Base-by-base conservation (phyloP, 2,329 filamentous ascomycete genomes). In the Colletotrichum tabaci region DNA sequence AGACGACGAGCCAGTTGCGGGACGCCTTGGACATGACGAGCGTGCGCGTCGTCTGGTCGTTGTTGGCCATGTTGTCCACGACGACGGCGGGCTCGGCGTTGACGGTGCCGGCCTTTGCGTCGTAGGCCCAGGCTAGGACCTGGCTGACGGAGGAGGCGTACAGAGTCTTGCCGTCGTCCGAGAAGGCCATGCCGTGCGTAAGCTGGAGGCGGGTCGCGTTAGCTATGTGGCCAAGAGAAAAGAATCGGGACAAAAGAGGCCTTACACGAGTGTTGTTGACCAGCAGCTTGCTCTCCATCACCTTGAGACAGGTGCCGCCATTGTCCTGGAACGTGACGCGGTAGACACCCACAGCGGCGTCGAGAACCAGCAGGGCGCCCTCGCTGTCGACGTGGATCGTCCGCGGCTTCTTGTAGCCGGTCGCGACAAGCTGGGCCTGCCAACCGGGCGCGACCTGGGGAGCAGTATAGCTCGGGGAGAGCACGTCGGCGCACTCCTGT, bases 101-200 rank as follows among this genome's bases (percentile, higher is more conserved):
- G 53, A 89, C 84, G 4, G 86, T 86, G 58, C 82, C 83, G 10
- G 84, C 80, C 3, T 79, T 77, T n/a, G 88, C 81, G 77, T 93
- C 86, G 78, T 95, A 95, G 38, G 84, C 78, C 89, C 91, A 94
- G 2, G 88, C 83, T 77, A 86, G 91, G 44, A 93, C 90, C n/a
- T 84, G 82, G 58, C 87, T 84, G 7, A 85, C 77, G 2, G 86
- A 87, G 0, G 92, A 93, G 18, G 87, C 87, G 75, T 88, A 90
- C 64, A 90, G 77, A 2, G 84, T 89, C 50, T 80, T 84, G 64
- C 87, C 86, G 77, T 90, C 86, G 4, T 79, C 77, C 0, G 87
- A 88, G 23, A 90, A 76, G 38, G 88, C 85, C 61, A 90, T 82
- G 49, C 87, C 87, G 74, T 91, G 89, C 75, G 88, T 89, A 21